Evolutionary conservation across 2,329 filamentous ascomycete species (phyloP), one percentile per base, ranked within the genome.

Genomic region (Alternaria conjuncta): DNA sequence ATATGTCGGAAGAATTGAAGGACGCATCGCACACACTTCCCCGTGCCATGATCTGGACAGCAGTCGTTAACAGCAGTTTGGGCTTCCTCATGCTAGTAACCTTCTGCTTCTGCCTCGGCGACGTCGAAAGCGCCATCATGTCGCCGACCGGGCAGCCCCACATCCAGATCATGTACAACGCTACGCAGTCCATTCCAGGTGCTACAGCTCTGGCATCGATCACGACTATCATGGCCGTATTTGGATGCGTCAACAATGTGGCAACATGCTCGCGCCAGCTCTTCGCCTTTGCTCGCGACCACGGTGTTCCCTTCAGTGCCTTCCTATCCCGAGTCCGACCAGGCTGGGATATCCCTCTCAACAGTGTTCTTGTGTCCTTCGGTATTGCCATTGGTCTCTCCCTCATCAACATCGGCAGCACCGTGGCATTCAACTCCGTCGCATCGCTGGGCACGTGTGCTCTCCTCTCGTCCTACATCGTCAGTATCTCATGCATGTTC

Each of bases 371-470:
- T 57, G 76, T 84, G 10, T 81, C 82, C 2, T 75, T 83, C 6
- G 68, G 75, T 15, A 71, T 83, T 28, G 76, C 80, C 6, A 68
- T 78, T 8, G 71, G 82, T 2, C 76, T 86, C 25, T 81, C 81
- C 0, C 74, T 86, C 41, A 84, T 86, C 77, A 85, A 85, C 66
- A 81, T 86, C 60, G 84, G 83, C 28, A 83, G 81, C 5, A 71
- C 77, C 8, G 70, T 76, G 12, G 73, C 73, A 1, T 74, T 76
- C 63, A 75, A 76, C 61, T 67, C 66, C 0, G 69, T 77, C 13
- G 68, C 68, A 1, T 73, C 71, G 9, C 64, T 77, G 1, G 72
- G 72, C 8, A 70, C 62, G 0, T 65, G 69, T 20, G 71, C 70
- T 2, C 62, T 75, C 6, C 55, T 76, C 12, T 71, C 71, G 1